A percentile compares a stretch with the other conserved stretches of the same genome.
Evolutionary conservation across 2,329 filamentous ascomycete species (phyloP).

Genomic region (Ophiostoma australiae): DNA sequence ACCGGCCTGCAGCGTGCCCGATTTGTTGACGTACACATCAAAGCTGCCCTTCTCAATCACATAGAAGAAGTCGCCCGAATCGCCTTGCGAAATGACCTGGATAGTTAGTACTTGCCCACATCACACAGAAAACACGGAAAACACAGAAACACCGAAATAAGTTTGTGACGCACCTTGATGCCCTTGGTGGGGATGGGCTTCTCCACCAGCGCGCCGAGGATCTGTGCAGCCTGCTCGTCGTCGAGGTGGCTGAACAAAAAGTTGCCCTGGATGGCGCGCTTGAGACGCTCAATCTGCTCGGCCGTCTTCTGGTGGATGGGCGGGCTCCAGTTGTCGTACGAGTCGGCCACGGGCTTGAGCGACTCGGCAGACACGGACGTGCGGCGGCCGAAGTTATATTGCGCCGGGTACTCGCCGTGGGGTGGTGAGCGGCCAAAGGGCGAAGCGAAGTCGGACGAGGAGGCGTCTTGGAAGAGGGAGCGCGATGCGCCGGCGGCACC

Average conservation of each 20-base stretch:
- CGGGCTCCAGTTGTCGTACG: conserved; percentile 83
- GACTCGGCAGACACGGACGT: conserved; percentile 97
- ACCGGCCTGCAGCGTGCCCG: conserved; percentile 72
- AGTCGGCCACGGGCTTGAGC: conserved; percentile 78
- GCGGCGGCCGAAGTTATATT: conserved; percentile 89
- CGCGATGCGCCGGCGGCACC: conserved; percentile 5
- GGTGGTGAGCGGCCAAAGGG: conserved; percentile 51
- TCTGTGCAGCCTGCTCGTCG: conserved; percentile 82
- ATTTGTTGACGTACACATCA: conserved; percentile 81
- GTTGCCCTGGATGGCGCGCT: conserved; percentile 77
- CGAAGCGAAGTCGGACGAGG: conserved; percentile 33
- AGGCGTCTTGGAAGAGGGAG: conserved; percentile 17
- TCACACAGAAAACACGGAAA: not conserved
- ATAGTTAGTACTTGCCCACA: not conserved
- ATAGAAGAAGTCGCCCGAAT: conserved; percentile 96
- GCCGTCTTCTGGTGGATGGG: conserved; percentile 76
- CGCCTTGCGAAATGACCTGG: conserved; percentile 90
- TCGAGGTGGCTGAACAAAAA: conserved; percentile 93
- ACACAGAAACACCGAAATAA: no score
- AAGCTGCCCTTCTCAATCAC: conserved; percentile 88
- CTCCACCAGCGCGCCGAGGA: conserved; percentile 85
- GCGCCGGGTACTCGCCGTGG: conserved; percentile 71
- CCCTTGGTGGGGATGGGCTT: conserved; percentile 92
- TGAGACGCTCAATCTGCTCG: conserved; percentile 76
- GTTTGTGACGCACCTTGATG: conserved; percentile 51